Evolutionary conservation across 306 rosid genomes (phyloP), one percentile per base, ranked within the genome.

Genomic region (Morella rubra): DNA sequence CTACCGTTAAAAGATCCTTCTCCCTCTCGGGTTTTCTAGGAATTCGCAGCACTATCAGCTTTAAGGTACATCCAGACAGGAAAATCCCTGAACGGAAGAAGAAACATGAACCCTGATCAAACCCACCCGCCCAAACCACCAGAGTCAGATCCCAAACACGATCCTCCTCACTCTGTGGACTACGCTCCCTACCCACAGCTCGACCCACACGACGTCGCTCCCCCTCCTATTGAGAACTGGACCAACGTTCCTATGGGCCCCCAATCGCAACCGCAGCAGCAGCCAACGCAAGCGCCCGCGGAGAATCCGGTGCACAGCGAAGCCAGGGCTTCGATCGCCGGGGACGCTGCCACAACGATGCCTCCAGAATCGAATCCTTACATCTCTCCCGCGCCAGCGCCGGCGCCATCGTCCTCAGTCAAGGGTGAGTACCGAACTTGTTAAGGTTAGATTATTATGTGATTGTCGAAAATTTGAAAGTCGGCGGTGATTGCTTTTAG

Each of bases 181-280:
- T 88, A 85, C 74, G 91, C 93, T 76, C 92, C 98, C 7, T 91
- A 93, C 74, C 98, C 98, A 13, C 88, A 90, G 84, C 81, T 92
- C 16, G 87, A 90, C 73, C 89, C 90, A 15, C 75, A 85, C 77
- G 96, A 90, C 82, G 88, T 87, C 70, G 86, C 54, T 49, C 85
- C 85, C 11, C 88, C 81, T 32, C 72, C 83, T 5, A 76, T 52
- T 32, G 87, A 86, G 41, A 76, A 81, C 24, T 86, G 90, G 90
- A 76, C 83, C 65, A 72, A 85, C 66, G 86, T 88, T 66, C 51
- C 88, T 46, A 80, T 87, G 79, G 74, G 83, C 71, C 62, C 86
- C 42, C 81, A 81, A n/a, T 6, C 69, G 18, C 59, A 76, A 10
- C 4, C 81, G 11, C 78, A 62, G 19, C 78, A 62, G 19, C 73